Evolutionary conservation across 306 rosid genomes (phyloP).

Genomic region (Cucumis hystrix): DNA sequence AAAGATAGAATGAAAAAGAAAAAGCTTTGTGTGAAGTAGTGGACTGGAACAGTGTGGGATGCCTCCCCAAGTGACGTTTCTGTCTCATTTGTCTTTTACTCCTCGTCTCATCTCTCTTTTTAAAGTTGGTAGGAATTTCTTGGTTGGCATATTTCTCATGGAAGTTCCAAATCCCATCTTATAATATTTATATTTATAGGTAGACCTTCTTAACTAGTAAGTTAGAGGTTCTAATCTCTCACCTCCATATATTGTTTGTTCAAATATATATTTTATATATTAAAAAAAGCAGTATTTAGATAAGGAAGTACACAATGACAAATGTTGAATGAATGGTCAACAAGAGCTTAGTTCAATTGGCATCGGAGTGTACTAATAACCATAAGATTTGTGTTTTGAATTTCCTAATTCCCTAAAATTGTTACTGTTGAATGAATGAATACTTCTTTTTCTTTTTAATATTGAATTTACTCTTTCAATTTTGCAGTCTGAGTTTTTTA

Average conservation of each 20-base stretch:
- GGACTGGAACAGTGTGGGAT: neutral
- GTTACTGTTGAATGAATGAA: neutral
- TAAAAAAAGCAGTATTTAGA: neutral
- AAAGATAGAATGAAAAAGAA: neutral
- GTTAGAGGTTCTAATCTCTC: neutral
- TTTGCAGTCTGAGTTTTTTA: slow-evolving; percentile 9
- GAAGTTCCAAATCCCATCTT: neutral
- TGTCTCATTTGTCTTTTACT: neutral
- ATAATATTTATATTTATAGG: neutral
- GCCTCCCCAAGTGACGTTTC: neutral
- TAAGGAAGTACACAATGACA: neutral
- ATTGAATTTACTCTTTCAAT: neutral
- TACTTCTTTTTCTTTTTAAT: neutral
- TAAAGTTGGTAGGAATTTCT: neutral
- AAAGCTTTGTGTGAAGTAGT: neutral
- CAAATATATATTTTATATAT: neutral
- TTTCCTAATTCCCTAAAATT: too few species aligned
- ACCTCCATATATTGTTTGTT: neutral
- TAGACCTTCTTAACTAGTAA: too few species aligned
- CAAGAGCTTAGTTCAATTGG: too few species aligned
- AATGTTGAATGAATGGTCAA: neutral
- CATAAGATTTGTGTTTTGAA: too few species aligned
- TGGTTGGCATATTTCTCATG: neutral
- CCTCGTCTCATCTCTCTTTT: neutral
- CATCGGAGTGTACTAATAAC: too few species aligned